phyloP scores from a whole-genome alignment of 768 basidiomycete species.

The Lentinula aciculospora region DNA sequence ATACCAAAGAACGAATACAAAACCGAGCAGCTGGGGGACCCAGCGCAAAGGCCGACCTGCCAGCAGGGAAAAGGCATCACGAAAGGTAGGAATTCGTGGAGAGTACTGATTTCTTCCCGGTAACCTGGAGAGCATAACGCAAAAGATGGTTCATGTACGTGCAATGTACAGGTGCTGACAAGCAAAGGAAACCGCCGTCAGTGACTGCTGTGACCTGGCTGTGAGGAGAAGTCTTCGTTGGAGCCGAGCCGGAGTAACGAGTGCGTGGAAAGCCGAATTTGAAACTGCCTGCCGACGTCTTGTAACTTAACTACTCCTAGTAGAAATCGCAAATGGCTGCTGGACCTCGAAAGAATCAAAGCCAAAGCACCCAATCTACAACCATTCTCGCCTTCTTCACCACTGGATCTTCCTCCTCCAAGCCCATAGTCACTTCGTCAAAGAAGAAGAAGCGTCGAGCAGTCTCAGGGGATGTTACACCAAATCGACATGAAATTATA shows the following conservation, averaged over 20 bases:
- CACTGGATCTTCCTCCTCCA: background rate
- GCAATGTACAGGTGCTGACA: no score
- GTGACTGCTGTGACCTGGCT: no score
- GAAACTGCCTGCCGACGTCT: background rate
- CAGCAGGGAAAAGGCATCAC: background rate
- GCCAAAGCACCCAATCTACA: constrained; percentile 1
- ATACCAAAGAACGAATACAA: constrained; percentile 1
- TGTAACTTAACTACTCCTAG: background rate
- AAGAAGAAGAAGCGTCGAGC: constrained; percentile 3
- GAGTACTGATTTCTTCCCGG: background rate
- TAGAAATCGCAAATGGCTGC: background rate
- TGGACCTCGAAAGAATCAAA: background rate
- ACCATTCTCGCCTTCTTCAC: constrained; percentile 4
- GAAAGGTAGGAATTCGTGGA: background rate
- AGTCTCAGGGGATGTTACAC: background rate
- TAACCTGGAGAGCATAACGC: background rate
- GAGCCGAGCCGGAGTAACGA: no score
- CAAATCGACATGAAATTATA: constrained; percentile 36
- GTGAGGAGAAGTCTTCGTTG: no score
- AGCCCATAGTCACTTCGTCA: background rate
- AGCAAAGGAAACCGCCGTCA: no score
- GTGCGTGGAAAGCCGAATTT: background rate
- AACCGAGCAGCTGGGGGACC: constrained; percentile 1
- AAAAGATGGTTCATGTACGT: background rate
- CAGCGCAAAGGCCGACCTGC: constrained; percentile 7